Evolutionary conservation across 176 grass and related monocot species (phyloP), one percentile per base, ranked within the genome.

Genomic region (Alloteropsis semialata): DNA sequence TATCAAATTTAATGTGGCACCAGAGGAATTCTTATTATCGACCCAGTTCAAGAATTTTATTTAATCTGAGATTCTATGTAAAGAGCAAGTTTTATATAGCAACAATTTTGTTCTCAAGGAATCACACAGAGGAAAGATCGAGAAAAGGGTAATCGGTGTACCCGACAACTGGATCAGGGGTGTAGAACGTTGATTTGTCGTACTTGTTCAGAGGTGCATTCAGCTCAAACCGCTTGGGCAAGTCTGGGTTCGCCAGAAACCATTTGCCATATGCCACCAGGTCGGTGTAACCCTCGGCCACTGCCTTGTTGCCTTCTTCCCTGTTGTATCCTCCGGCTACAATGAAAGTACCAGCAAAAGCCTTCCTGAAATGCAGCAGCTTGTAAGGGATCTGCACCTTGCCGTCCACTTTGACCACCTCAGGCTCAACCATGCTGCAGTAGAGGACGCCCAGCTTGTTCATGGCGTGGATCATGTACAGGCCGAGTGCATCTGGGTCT

Each of bases 61-160:
- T n/a, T 55, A 19, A 76, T 48, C 34, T 55, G 60, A 13, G 3
- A 42, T 13, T 76, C 21, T 7, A 57, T 43, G 12, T 34, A 3
- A 57, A 37, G 36, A 82, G 18, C 15, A 78, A 76, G 46, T 14
- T 68, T 39, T 32, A 36, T 29, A 69, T 43, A 55, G 43, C 8
- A 57, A 11, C 39, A 49, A 10, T 18, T 58, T 27, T 43, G 0
- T 13, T 3, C 49, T 45, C 21, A 57, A 16, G 39, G 1, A 69
- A 25, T 78, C 22, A 85, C 9, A 36, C 19, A 29, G 56, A 44
- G 43, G 60, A 79, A 37, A 62, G 55, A 58, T 28, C 19, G 15
- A 90, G 74, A 53, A 80, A 90, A 60, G 88, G 80, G 49, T 87
- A 90, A 66, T 87, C 80, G 4, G 79, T 86, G 63, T 87, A 90